phyloP scores from a whole-genome alignment of 2,329 filamentous ascomycete species.

The Cyphellophora attinorum region DNA sequence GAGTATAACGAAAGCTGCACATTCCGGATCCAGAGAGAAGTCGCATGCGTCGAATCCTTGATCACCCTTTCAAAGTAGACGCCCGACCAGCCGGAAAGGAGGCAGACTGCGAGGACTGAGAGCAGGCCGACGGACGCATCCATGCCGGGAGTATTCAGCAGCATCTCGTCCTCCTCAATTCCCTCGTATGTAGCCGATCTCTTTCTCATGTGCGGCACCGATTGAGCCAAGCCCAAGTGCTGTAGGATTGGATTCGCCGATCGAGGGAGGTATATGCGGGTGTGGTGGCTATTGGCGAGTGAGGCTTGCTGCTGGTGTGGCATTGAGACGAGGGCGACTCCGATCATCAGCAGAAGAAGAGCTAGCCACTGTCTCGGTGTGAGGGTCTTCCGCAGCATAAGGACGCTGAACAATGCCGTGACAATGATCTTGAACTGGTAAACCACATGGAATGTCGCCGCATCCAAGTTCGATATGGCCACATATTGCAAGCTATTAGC shows the following conservation, averaged over 20 bases:
- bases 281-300: slow-evolving; percentile 49
- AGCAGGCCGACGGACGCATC: slow-evolving; percentile 70
- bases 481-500: slow-evolving; percentile 93
- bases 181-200: slow-evolving; percentile 86
- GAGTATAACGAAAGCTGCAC: slow-evolving; percentile 93
- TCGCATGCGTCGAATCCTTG: slow-evolving; percentile 67
- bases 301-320: slow-evolving; percentile 51
- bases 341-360: slow-evolving; percentile 67
- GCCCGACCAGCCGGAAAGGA: slow-evolving; percentile 73
- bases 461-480: slow-evolving; percentile 80
- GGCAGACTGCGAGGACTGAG: slow-evolving; percentile 67
- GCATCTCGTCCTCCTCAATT: slow-evolving; percentile 55
- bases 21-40: slow-evolving; percentile 87
- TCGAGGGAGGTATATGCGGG: slow-evolving; percentile 58
- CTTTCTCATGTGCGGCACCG: slow-evolving; percentile 43
- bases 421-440: slow-evolving; percentile 93
- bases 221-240: slow-evolving; percentile 38
- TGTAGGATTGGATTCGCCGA: slow-evolving; percentile 69
- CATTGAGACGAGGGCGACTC: slow-evolving; percentile 77
- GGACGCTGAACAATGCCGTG: slow-evolving; percentile 76
- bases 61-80: slow-evolving; percentile 68
- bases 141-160: slow-evolving; percentile 47
- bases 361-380: slow-evolving; percentile 69
- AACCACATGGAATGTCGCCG: slow-evolving; percentile 85
- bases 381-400: slow-evolving; percentile 62